Evolutionary conservation across 2,329 filamentous ascomycete species (phyloP).

Genomic region (Ascochyta fabae): DNA sequence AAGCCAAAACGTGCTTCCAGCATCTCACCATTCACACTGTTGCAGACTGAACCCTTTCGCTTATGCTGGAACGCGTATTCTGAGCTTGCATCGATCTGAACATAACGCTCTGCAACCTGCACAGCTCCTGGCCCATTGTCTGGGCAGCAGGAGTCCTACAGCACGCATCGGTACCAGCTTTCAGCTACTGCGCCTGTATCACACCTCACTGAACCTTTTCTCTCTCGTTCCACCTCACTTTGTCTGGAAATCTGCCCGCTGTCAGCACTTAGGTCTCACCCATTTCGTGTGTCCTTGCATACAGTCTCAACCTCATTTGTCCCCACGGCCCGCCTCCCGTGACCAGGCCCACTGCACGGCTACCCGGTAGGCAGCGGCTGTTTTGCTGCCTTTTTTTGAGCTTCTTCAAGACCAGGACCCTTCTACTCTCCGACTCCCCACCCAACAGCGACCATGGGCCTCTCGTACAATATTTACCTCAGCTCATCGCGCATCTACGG

Average conservation of each 20-base stretch:
- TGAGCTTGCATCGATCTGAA: neutral
- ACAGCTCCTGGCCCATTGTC: neutral
- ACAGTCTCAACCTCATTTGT: constrained; percentile 6
- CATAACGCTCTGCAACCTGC: neutral
- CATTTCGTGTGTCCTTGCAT: too few relatives aligned
- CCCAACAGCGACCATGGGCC: constrained; percentile 68
- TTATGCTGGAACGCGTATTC: neutral
- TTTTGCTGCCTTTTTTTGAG: neutral
- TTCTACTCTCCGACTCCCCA: neutral
- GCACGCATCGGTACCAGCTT: neutral
- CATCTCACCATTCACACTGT: constrained; percentile 13
- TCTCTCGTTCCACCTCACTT: neutral
- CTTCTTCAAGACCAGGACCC: neutral
- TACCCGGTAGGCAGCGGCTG: constrained; percentile 1
- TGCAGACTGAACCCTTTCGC: neutral
- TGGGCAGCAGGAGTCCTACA: neutral
- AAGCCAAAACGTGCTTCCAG: constrained; percentile 11
- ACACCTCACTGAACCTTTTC: neutral
- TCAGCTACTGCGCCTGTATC: neutral
- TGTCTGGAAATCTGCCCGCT: neutral
- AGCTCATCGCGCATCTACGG: constrained; percentile 87
- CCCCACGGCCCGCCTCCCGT: constrained; percentile 4
- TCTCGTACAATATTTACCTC: constrained; percentile 90
- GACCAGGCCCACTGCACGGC: constrained; percentile 6
- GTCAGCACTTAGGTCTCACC: too few relatives aligned